These are phyloP conservation scores for Chlamydomonas sphaeroides DNA, from an alignment of 139 green algal species.

Conservation along the genomic window DNA sequence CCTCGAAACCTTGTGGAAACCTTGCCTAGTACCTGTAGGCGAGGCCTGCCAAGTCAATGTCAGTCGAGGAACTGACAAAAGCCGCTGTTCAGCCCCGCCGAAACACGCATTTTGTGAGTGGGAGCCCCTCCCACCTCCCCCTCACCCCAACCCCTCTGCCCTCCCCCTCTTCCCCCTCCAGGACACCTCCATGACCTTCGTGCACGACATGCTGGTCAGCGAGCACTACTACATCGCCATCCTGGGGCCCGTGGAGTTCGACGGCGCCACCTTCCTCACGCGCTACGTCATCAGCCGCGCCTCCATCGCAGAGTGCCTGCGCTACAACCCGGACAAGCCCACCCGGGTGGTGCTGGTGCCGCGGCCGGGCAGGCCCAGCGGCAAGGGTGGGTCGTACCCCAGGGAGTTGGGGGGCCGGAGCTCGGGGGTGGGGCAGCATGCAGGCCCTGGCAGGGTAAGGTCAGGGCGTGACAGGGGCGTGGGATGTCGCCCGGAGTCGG, in stretches of 20 bases:
- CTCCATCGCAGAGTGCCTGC: constrained; percentile 64
- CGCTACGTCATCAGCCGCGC: constrained; percentile 53
- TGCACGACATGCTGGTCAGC: constrained; percentile 68
- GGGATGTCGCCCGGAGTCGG: too few relatives aligned
- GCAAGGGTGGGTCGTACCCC: constrained; percentile 16
- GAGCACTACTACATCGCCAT: constrained; percentile 66
- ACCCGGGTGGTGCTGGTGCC: constrained; percentile 51
- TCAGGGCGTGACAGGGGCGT: too few relatives aligned
- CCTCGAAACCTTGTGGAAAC: too few relatives aligned
- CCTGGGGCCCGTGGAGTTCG: constrained; percentile 56
- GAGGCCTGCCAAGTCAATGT: too few relatives aligned
- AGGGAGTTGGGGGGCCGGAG: too few relatives aligned
- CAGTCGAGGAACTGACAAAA: too few relatives aligned
- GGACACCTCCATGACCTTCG: constrained; percentile 47
- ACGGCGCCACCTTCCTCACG: constrained; percentile 15
- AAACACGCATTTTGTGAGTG: too few relatives aligned
- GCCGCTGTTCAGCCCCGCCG: too few relatives aligned
- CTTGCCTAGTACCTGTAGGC: too few relatives aligned
- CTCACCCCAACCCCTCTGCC: background rate
- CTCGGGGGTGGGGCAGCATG: too few relatives aligned
- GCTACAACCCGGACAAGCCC: constrained; percentile 36
- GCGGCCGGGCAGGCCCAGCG: constrained; percentile 36
- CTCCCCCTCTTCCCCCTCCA: background rate
- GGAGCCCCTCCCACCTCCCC: background rate
- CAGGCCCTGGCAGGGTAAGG: too few relatives aligned